Percentiles rank a stretch among this genome's conserved stretches.
Conservation (phyloP, 2,329 filamentous ascomycete species). For the Alternaria panax region DNA sequence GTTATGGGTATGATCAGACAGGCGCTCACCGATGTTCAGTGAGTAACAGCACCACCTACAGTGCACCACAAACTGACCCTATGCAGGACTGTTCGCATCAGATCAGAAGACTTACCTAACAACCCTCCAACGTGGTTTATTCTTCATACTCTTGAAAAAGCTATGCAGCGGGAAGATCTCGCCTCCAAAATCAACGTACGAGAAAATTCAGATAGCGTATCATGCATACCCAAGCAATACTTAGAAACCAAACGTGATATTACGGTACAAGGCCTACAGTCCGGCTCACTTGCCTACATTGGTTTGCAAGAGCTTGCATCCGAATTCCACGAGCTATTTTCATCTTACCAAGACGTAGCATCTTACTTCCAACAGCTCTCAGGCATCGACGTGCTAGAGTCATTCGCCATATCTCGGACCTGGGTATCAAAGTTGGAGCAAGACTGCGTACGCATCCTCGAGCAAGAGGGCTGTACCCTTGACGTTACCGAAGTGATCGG, state of each 20-base stretch:
- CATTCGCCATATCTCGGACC: slow-evolving; percentile 33
- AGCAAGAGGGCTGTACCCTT: slow-evolving; percentile 22
- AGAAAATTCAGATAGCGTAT: slow-evolving; percentile 18
- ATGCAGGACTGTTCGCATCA: slow-evolving; percentile 24
- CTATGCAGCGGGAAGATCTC: slow-evolving; percentile 16
- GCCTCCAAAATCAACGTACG: slow-evolving; percentile 25
- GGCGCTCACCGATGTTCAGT: slow-evolving; percentile 23
- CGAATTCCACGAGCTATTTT: slow-evolving; percentile 27
- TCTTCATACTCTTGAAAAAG: slow-evolving; percentile 15
- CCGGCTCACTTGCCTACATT: slow-evolving; percentile 30
- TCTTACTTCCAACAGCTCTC: slow-evolving; percentile 16
- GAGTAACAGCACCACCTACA: slow-evolving; percentile 7
- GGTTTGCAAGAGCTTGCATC: slow-evolving; percentile 28
- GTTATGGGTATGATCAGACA: slow-evolving; percentile 18
- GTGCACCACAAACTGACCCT: background rate
- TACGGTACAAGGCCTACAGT: slow-evolving; percentile 23
- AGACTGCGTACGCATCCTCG: slow-evolving; percentile 23
- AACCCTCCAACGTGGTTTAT: slow-evolving; percentile 38
- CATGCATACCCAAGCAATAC: slow-evolving; percentile 33
- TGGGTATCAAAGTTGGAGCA: slow-evolving; percentile 30
- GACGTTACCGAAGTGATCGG: slow-evolving; percentile 27
- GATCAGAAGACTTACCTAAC: slow-evolving; percentile 26
- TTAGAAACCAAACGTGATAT: slow-evolving; percentile 27
- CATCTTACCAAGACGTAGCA: slow-evolving; percentile 22
- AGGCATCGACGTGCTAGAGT: slow-evolving; percentile 21